Conservation (phyloP, 345 rosid species). For the Toxicodendron radicans region DNA sequence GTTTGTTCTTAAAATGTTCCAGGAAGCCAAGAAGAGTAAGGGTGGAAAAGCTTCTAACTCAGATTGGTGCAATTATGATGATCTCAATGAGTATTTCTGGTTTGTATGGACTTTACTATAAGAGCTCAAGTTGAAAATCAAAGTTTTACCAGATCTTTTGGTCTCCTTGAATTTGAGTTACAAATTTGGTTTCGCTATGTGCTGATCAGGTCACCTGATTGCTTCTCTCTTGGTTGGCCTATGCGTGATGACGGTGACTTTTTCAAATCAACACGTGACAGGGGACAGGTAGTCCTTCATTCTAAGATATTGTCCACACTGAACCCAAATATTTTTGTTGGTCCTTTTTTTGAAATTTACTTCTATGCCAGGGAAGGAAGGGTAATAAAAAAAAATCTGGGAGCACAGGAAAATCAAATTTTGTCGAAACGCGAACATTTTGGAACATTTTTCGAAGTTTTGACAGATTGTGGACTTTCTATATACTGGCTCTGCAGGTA, state of each 20-base stretch:
- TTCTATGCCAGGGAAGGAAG: slow-evolving; percentile 60
- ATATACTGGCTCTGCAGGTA: slow-evolving; percentile 86
- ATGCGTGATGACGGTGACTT: slow-evolving; percentile 99
- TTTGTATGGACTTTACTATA: slow-evolving; percentile 37
- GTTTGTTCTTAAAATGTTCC: slow-evolving; percentile 26
- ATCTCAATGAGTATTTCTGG: slow-evolving; percentile 98
- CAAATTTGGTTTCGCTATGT: slow-evolving; percentile 20
- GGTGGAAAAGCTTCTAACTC: slow-evolving; percentile 82
- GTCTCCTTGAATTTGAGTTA: slow-evolving; percentile 11
- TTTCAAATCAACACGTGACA: slow-evolving; percentile 76
- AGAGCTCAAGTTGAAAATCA: slow-evolving; percentile 2
- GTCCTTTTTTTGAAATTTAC: slow-evolving; percentile 14
- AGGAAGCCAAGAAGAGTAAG: slow-evolving; percentile 83
- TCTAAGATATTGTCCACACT: slow-evolving; percentile 19
- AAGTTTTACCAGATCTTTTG: slow-evolving; percentile 8
- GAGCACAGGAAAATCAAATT: slow-evolving; percentile 90
- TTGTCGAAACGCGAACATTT: slow-evolving; percentile 86
- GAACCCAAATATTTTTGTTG: slow-evolving; percentile 20
- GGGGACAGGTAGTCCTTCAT: slow-evolving; percentile 38
- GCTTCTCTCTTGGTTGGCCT: slow-evolving; percentile 99
- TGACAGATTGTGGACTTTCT: slow-evolving; percentile 95
- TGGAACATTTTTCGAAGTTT: slow-evolving; percentile 97
- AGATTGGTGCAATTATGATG: slow-evolving; percentile 97
- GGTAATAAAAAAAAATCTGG: slow-evolving; percentile 41
- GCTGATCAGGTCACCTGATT: slow-evolving; percentile 71